Conservation (phyloP, 2,329 filamentous ascomycete genomes). For the Trichophyton rubrum region DNA sequence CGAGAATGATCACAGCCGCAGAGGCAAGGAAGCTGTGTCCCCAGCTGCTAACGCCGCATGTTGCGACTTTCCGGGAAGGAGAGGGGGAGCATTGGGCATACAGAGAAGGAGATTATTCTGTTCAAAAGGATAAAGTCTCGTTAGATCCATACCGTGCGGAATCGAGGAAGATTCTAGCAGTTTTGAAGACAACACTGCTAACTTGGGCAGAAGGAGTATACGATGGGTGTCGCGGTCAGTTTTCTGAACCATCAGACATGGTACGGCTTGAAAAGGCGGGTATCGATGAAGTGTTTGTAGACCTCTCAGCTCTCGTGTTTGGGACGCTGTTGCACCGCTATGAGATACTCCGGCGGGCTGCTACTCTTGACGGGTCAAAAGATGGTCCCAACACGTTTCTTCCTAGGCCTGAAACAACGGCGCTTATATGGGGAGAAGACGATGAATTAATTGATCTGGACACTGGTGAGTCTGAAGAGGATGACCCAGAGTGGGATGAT, state of each 20-base stretch:
- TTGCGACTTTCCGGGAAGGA: conserved; percentile 87
- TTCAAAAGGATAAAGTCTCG: conserved; percentile 83
- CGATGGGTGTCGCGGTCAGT: conserved; percentile 5
- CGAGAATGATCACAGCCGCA: conserved; percentile 60
- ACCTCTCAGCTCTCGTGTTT: conserved; percentile 76
- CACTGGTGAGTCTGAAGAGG: conserved; percentile 55
- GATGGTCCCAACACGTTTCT: conserved; percentile 54
- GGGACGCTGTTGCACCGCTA: conserved; percentile 61
- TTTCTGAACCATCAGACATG: conserved; percentile 20
- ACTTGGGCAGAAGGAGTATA: conserved; percentile 20
- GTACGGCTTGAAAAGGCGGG: conserved; percentile 77
- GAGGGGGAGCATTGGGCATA: conserved; percentile 81
- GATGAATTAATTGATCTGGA: conserved; percentile 75
- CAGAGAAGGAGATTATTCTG: conserved; percentile 61
- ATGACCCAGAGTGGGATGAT: conserved; percentile 94
- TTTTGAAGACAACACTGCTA: conserved; percentile 64
- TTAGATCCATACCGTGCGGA: conserved; percentile 82
- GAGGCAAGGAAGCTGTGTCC: conserved; percentile 85
- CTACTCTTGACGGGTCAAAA: conserved; percentile 46
- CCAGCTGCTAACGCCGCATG: conserved; percentile 73
- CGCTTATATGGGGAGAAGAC: conserved; percentile 62
- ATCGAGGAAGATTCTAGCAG: conserved; percentile 65
- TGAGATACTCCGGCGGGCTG: conserved; percentile 48
- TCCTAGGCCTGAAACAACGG: conserved; percentile 59
- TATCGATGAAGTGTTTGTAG: conserved; percentile 91